Percentiles rank a stretch among this genome's conserved stretches.
These are phyloP conservation scores for Hyaloperonospora arabidopsidis DNA, from an alignment of 352 stramenopile species.

Conservation along the genomic window DNA sequence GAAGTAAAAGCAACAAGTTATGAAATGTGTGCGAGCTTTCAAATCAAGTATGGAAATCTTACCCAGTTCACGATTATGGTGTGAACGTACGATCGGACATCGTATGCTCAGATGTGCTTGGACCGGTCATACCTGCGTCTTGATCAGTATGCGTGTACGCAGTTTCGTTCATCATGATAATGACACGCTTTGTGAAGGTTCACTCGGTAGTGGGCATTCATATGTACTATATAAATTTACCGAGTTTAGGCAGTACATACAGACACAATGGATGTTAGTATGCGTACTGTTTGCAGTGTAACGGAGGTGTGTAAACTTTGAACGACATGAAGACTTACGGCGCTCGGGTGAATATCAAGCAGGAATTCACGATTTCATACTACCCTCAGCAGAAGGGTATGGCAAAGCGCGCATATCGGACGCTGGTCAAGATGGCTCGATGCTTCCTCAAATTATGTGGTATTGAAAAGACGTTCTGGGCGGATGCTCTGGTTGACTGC, in stretches of 20 bases:
- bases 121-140: neutral
- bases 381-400: neutral
- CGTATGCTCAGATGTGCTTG: neutral
- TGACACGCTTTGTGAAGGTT: neutral
- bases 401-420: neutral
- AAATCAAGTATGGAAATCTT: neutral
- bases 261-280: neutral
- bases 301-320: neutral
- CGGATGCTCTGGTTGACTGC: neutral
- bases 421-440: neutral
- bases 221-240: neutral
- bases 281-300: neutral
- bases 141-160: neutral
- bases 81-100: neutral
- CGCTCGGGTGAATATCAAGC: neutral
- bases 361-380: neutral
- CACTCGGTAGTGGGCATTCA: neutral
- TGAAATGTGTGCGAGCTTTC: neutral
- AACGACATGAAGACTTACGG: neutral
- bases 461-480: neutral
- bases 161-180: neutral
- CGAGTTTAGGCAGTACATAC: neutral
- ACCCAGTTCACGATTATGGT: neutral
- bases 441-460: neutral
- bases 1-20: neutral